Conservation (phyloP, 331 rosid genomes). For the Cydonia oblonga region DNA sequence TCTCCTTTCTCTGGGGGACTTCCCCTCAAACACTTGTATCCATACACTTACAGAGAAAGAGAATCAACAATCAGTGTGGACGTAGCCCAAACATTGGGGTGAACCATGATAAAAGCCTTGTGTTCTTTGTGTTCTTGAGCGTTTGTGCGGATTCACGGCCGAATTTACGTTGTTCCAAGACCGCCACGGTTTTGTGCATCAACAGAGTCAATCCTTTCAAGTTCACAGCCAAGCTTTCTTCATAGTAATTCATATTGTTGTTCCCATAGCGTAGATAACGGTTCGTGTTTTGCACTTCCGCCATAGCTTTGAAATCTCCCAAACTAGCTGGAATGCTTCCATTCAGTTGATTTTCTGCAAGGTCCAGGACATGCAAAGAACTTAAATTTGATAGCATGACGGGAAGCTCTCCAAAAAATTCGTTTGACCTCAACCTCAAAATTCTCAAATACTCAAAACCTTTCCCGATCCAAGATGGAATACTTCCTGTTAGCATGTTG, state of each 20-base stretch:
- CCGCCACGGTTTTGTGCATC: no score
- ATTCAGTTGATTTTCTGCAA: constrained; percentile 24
- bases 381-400: constrained; percentile 10
- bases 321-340: constrained; percentile 25
- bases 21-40: no score
- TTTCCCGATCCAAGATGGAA: constrained; percentile 33
- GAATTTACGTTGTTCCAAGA: no score
- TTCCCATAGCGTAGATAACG: constrained; percentile 6
- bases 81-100: no score
- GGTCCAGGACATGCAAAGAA: constrained; percentile 35
- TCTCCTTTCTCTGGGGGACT: no score
- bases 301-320: constrained; percentile 24
- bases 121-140: no score
- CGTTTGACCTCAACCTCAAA: constrained; percentile 30
- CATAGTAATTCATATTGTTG: constrained; percentile 4
- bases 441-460: constrained; percentile 14
- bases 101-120: no score
- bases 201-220: no score
- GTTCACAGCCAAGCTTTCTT: constrained; percentile 20
- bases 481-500: constrained; percentile 15
- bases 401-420: constrained; percentile 25
- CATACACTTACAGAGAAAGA: no score
- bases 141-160: no score
- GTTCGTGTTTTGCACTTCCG: background rate
- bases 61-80: no score